phyloP scores from a whole-genome alignment of 177 flowering plant genomes.

The Vitis hybrid region DNA sequence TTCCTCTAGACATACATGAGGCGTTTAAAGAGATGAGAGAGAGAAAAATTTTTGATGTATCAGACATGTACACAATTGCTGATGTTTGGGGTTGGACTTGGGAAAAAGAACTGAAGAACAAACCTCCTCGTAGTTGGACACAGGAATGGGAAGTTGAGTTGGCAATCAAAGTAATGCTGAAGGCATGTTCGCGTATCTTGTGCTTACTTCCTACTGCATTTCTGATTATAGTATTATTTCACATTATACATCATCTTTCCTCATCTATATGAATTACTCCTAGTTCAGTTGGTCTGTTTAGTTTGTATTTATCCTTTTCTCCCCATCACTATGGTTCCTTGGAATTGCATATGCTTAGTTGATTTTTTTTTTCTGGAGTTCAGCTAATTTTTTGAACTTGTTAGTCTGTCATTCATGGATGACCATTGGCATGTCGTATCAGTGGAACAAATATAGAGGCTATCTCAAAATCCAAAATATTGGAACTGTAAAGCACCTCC shows the following conservation, averaged over 20 bases:
- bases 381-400: too few species aligned
- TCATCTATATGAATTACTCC: background rate
- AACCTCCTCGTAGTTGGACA: slow-evolving; percentile 72
- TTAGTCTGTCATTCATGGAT: too few species aligned
- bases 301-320: background rate
- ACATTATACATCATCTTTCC: background rate
- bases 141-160: slow-evolving; percentile 99
- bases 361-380: too few species aligned
- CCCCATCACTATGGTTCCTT: too few species aligned
- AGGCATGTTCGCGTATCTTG: slow-evolving; percentile 42
- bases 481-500: too few species aligned
- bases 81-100: slow-evolving; percentile 99
- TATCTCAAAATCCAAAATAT: too few species aligned
- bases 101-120: slow-evolving; percentile 80
- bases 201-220: background rate
- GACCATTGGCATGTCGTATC: too few species aligned
- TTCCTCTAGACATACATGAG: slow-evolving; percentile 75
- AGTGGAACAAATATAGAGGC: too few species aligned
- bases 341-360: too few species aligned
- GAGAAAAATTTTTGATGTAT: slow-evolving; percentile 75
- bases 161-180: slow-evolving; percentile 77
- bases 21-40: slow-evolving; percentile 83
- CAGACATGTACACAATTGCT: slow-evolving; percentile 88
- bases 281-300: background rate
- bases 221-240: background rate